Base-by-base conservation (phyloP, 2,329 filamentous ascomycete species). In the Tolypocladium nubicola region DNA sequence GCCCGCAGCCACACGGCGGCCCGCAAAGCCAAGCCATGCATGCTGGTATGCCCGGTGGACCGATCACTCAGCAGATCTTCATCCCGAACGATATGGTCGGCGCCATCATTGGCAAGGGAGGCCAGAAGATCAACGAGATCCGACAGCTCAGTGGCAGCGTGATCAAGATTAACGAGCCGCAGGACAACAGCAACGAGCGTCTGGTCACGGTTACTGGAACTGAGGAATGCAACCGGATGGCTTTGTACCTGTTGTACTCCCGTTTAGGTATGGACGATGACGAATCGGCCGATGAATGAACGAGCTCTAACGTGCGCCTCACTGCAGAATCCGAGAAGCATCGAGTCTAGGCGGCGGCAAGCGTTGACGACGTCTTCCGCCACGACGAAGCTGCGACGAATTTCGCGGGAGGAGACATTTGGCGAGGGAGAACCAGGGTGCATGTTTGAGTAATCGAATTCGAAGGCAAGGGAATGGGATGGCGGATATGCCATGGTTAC, bases 81-180 rank as follows among this genome's bases (percentile, higher is more conserved):
- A 99, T 99, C 66, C 94, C 94, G 58, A 99, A 99, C 70, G 94
- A 99, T 69, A 97, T 99, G 94, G 94, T 99, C 56, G 94, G 94
- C 61, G 94, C 94, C 57, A 99, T 99, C 67, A 99, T 99, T 66
- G 94, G 94, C 68, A 99, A 99, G 77, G 94, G 94, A 61, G 94
- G 94, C 62, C 89, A 91, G 57, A 99, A 99, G 83, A 99, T 99
- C 80, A 99, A 99, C 70, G 94, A 99, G 75, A 99, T 99, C 63
- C 86, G 94, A 65, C 91, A 97, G 72, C 85, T 99, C 66, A 95
- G 89, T 72, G 94, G 93, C 65, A 97, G 93, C 75, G 92, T 99
- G 52, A 97, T 99, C 74, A 99, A 99, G 80, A 99, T 99, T 80
- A 97, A 99, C 71, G 94, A 99, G 72, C 94, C 94, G 1, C 94